Conservation (phyloP, 164 flowering plant species). For the Cinnamomum chago region DNA sequence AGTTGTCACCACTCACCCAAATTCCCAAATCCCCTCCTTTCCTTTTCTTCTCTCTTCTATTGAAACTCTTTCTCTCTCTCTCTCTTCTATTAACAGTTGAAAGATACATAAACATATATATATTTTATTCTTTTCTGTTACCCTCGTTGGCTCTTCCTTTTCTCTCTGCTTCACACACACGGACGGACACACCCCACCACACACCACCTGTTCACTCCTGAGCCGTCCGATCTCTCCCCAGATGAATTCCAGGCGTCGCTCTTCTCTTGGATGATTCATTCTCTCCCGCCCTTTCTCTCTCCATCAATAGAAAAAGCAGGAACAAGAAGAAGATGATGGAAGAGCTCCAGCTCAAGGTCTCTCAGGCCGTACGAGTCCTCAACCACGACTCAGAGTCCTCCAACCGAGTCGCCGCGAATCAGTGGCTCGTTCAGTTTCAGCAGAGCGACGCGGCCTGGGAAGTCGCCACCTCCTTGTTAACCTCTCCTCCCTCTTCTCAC, state of each 20-base stretch:
- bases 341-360: constrained; percentile 74
- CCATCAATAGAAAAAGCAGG: neutral
- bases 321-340: constrained; percentile 6
- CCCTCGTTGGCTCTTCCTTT: neutral
- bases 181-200: neutral
- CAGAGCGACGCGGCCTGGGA: constrained; percentile 89
- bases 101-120: no score
- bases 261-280: neutral
- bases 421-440: constrained; percentile 97
- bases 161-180: neutral
- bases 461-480: constrained; percentile 79
- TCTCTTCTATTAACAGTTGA: no score
- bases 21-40: no score
- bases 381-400: constrained; percentile 83
- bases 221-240: constrained; percentile 14
- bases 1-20: no score
- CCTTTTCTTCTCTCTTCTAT: no score
- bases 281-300: neutral
- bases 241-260: constrained; percentile 14
- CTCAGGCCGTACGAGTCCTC: constrained; percentile 77
- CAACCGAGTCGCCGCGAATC: constrained; percentile 92
- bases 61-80: no score
- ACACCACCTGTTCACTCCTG: constrained; percentile 1
- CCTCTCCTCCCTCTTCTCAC: constrained; percentile 35
- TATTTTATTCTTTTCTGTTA: no score